Conservation (phyloP, 2,329 filamentous ascomycete genomes). For the Zymoseptoria brevis region DNA sequence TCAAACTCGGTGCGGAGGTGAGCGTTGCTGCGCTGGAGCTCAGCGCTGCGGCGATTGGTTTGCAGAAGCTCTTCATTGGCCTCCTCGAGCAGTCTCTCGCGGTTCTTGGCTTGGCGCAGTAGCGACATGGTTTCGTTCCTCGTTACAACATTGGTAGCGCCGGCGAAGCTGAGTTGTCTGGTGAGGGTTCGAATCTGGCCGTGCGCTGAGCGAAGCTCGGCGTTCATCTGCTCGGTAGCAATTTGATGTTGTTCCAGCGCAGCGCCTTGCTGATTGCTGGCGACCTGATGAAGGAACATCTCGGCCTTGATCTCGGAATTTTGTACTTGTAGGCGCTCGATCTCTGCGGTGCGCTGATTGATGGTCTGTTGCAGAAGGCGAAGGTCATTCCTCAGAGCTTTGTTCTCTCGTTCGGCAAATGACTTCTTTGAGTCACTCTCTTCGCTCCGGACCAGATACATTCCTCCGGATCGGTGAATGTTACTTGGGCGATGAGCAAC, state of each 20-base stretch:
- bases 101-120: neutral
- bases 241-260: neutral
- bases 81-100: neutral
- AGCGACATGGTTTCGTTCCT: slow-evolving; percentile 1
- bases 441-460: neutral
- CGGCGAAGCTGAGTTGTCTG: slow-evolving; percentile 3
- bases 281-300: neutral
- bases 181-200: neutral
- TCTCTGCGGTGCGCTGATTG: neutral
- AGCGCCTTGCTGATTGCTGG: neutral
- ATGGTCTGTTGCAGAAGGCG: neutral
- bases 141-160: neutral
- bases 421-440: neutral
- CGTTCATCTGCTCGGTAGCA: neutral
- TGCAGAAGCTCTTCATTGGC: neutral
- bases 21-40: neutral
- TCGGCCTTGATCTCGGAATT: neutral
- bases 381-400: neutral
- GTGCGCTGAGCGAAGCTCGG: neutral
- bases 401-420: neutral
- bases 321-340: neutral
- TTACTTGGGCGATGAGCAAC: neutral
- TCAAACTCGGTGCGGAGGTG: slow-evolving; percentile 2
- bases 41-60: neutral
- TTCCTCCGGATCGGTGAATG: neutral